phyloP scores from a whole-genome alignment of 1,284 basidiomycete genomes.

The Trametes pubescens region DNA sequence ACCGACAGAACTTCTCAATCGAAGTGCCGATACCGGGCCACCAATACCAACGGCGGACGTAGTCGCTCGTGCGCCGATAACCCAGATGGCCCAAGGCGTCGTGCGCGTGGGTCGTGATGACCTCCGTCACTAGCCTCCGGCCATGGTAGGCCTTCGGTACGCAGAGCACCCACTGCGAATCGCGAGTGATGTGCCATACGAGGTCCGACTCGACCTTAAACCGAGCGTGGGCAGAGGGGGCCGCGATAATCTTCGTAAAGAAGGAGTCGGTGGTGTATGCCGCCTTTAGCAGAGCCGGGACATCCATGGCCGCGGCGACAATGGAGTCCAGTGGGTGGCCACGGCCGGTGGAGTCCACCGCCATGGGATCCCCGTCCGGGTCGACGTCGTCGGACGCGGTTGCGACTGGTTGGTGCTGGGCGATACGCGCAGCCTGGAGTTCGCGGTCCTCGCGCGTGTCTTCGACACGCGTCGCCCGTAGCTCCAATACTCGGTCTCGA shows the following conservation, averaged over 20 bases:
- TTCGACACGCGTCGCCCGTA: conserved; percentile 6
- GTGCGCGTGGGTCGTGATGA: conserved; percentile 40
- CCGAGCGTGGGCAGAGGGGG: conserved; percentile 28
- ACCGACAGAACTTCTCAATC: conserved; percentile 34
- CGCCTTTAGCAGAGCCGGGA: background rate
- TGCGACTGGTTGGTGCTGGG: too few species aligned
- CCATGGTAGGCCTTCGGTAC: conserved; percentile 28
- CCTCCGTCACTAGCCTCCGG: conserved; percentile 17
- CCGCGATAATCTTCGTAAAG: conserved; percentile 7
- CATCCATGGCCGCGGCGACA: background rate
- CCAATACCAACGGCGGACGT: conserved; percentile 42
- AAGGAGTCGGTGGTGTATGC: background rate
- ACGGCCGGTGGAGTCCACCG: too few species aligned
- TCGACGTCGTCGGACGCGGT: too few species aligned
- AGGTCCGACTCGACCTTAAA: background rate
- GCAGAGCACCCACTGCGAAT: conserved; percentile 33
- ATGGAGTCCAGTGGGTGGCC: too few species aligned
- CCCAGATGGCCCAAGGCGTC: conserved; percentile 40
- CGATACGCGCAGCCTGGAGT: too few species aligned
- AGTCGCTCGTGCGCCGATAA: conserved; percentile 35
- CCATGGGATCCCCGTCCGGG: too few species aligned
- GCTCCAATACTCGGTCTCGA: conserved; percentile 15
- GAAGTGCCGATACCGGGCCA: conserved; percentile 42
- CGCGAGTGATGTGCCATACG: background rate
- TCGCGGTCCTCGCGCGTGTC: too few species aligned